Conservation (phyloP, 192 early-diverging fungal genomes). For the Chytriomyces sp. region DNA sequence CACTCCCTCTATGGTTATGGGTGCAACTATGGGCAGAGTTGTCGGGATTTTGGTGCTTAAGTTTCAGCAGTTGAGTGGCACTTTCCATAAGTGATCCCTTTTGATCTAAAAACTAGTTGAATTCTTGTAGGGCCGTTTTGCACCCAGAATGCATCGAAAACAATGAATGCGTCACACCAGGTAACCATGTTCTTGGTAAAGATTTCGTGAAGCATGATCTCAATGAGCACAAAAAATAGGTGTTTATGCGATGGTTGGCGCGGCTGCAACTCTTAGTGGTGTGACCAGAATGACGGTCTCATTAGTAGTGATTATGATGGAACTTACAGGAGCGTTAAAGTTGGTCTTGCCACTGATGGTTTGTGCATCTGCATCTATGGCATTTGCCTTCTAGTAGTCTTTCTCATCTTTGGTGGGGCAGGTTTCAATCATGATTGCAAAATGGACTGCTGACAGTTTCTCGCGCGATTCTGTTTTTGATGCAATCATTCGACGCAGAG, state of each 20-base stretch:
- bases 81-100: no score
- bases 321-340: constrained; percentile 86
- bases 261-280: constrained; percentile 80
- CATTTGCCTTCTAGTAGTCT: not conserved
- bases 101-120: no score
- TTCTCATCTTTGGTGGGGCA: not conserved
- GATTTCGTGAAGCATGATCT: no score
- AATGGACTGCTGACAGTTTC: constrained; percentile 74
- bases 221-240: not conserved
- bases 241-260: constrained; percentile 89
- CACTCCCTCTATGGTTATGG: constrained; percentile 87
- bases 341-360: constrained; percentile 67
- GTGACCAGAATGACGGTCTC: constrained; percentile 85
- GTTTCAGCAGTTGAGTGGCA: constrained; percentile 32
- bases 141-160: constrained; percentile 73
- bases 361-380: not conserved
- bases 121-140: not conserved
- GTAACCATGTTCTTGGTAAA: constrained; percentile 11
- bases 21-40: constrained; percentile 84
- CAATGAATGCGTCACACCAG: constrained; percentile 80
- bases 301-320: constrained; percentile 92
- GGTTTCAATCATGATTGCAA: constrained; percentile 46
- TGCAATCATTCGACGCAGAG: constrained; percentile 69
- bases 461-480: constrained; percentile 71
- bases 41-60: constrained; percentile 75